phyloP scores from a whole-genome alignment of 805 yeast species.

The Monosporozyma solicola region DNA sequence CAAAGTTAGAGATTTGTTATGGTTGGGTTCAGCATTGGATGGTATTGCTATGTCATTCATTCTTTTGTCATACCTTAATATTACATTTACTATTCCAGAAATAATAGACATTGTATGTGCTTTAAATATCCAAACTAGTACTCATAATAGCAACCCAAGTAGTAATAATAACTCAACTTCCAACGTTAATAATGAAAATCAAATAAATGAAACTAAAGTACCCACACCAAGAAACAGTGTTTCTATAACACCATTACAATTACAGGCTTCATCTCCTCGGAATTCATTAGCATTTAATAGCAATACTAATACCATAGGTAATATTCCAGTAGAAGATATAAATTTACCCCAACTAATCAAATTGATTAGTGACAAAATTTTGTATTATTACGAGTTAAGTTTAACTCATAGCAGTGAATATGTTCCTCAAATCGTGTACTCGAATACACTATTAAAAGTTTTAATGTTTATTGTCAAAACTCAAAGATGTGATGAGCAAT shows the following conservation, averaged over 20 bases:
- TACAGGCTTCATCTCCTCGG: conserved; percentile 41
- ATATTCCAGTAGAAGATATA: conserved; percentile 16
- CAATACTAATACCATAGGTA: conserved; percentile 1
- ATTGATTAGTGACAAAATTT: conserved; percentile 32
- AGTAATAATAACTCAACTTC: conserved; percentile 3
- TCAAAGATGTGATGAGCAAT: conserved; percentile 29
- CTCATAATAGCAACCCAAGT: not conserved
- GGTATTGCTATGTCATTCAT: conserved; percentile 62
- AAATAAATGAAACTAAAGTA: not conserved
- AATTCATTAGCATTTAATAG: conserved; percentile 28
- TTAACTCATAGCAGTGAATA: conserved; percentile 55
- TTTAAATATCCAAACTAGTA: conserved; percentile 13
- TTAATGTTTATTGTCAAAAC: conserved; percentile 50
- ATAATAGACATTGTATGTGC: conserved; percentile 31
- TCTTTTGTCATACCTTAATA: conserved; percentile 45
- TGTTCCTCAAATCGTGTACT: conserved; percentile 73
- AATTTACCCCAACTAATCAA: conserved; percentile 32
- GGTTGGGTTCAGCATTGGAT: conserved; percentile 87
- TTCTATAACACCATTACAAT: conserved; percentile 23
- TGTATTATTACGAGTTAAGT: conserved; percentile 43
- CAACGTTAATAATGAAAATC: not conserved
- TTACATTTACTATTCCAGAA: conserved; percentile 23
- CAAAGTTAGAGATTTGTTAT: conserved; percentile 62
- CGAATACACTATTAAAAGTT: conserved; percentile 60
- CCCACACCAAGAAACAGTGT: conserved; percentile 18